These are phyloP conservation scores for Elaeagnus macrophylla DNA, from an alignment of 306 rosid genomes.

Conservation along the genomic window DNA sequence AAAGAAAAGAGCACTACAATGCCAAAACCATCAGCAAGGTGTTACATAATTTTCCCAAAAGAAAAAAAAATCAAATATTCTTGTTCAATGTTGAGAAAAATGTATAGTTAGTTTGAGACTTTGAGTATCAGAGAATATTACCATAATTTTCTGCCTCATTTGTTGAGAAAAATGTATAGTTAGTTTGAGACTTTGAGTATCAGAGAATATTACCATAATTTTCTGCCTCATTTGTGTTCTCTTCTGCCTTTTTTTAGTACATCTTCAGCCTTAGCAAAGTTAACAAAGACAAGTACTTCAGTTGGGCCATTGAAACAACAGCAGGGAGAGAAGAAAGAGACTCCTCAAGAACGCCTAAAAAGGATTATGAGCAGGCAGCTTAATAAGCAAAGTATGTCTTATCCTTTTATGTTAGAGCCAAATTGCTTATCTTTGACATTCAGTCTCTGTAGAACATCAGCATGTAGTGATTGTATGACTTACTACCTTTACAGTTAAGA, in stretches of 20 bases:
- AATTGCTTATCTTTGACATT: background rate
- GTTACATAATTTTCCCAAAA: constrained; percentile 14
- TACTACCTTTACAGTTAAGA: constrained; percentile 58
- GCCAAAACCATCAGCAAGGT: constrained; percentile 66
- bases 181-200: too few relatives aligned
- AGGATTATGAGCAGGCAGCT: constrained; percentile 94
- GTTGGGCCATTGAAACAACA: constrained; percentile 61
- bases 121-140: too few relatives aligned
- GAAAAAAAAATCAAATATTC: background rate
- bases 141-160: background rate
- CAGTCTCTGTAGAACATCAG: background rate
- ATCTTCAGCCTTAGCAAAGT: constrained; percentile 75
- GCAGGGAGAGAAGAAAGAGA: constrained; percentile 89
- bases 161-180: too few relatives aligned
- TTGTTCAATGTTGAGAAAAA: background rate
- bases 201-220: too few relatives aligned
- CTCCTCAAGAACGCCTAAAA: constrained; percentile 98
- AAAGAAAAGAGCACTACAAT: constrained; percentile 65
- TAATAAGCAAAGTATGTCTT: constrained; percentile 74
- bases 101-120: too few relatives aligned
- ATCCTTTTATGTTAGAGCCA: background rate
- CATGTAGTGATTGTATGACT: background rate
- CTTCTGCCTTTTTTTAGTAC: constrained; percentile 39
- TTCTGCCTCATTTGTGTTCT: background rate
- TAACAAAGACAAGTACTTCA: constrained; percentile 67